Conservation (phyloP, 2,329 filamentous ascomycete species). For the Neurospora sp. region DNA sequence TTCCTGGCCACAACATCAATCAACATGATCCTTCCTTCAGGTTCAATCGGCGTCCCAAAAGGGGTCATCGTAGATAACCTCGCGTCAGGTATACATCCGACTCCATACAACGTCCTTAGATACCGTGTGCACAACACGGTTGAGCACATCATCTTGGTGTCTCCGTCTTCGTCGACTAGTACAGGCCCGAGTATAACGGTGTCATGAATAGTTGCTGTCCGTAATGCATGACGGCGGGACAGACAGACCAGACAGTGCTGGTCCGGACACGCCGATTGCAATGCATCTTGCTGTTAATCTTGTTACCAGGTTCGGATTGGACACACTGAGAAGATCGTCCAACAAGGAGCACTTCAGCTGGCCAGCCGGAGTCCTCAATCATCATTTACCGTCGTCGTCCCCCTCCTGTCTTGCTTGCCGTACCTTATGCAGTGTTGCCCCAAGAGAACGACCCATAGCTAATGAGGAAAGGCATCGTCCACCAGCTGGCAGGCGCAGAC, state of each 20-base stretch:
- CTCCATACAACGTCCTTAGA: neutral
- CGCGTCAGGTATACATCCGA: neutral
- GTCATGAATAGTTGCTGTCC: neutral
- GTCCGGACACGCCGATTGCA: neutral
- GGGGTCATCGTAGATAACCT: neutral
- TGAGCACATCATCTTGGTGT: neutral
- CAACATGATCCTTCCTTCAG: neutral
- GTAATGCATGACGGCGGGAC: neutral
- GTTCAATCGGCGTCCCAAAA: neutral
- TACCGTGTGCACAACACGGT: neutral
- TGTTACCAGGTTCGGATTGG: neutral
- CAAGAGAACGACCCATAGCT: neutral
- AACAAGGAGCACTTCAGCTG: neutral
- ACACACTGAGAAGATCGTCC: neutral
- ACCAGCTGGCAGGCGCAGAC: neutral
- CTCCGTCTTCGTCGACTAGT: neutral
- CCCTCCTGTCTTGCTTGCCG: neutral
- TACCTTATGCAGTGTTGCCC: neutral
- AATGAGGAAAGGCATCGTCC: neutral
- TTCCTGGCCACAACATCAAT: neutral
- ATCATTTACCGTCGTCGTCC: neutral
- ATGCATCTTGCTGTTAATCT: neutral
- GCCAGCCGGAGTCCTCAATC: neutral
- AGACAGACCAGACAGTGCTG: neutral
- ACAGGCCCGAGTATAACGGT: neutral